Evolutionary conservation across 305 asterid genomes (phyloP).

Genomic region (Fraxinus ornus): DNA sequence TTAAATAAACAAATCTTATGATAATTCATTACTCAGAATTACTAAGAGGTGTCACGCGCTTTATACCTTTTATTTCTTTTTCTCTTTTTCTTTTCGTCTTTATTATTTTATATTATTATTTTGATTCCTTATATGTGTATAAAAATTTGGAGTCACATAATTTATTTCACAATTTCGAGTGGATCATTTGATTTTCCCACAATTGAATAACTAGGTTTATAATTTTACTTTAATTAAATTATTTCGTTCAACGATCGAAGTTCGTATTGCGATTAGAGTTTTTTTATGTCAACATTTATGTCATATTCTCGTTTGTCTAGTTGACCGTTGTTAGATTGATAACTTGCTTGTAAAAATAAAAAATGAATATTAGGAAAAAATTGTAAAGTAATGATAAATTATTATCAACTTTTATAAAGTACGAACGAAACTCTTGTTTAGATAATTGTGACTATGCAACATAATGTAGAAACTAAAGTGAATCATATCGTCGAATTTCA

Average conservation of each 20-base stretch:
- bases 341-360: neutral
- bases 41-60: conserved; percentile 21
- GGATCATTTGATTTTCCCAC: neutral
- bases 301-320: neutral
- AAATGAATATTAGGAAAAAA: neutral
- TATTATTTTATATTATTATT: neutral
- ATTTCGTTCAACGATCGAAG: neutral
- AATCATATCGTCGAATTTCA: neutral
- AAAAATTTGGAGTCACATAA: neutral
- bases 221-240: neutral
- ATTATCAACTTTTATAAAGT: neutral
- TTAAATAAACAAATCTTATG: neutral
- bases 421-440: neutral
- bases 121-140: neutral
- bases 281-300: neutral
- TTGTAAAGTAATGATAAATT: neutral
- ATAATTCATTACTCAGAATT: neutral
- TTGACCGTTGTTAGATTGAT: neutral
- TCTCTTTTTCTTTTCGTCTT: neutral
- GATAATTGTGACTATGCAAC: neutral
- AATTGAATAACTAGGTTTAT: neutral
- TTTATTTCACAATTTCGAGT: neutral
- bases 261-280: neutral
- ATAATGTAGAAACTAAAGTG: neutral
- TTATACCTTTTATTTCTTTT: conserved; percentile 21